phyloP scores from a whole-genome alignment of 2,329 filamentous ascomycete species.

The Neonectria hederae region DNA sequence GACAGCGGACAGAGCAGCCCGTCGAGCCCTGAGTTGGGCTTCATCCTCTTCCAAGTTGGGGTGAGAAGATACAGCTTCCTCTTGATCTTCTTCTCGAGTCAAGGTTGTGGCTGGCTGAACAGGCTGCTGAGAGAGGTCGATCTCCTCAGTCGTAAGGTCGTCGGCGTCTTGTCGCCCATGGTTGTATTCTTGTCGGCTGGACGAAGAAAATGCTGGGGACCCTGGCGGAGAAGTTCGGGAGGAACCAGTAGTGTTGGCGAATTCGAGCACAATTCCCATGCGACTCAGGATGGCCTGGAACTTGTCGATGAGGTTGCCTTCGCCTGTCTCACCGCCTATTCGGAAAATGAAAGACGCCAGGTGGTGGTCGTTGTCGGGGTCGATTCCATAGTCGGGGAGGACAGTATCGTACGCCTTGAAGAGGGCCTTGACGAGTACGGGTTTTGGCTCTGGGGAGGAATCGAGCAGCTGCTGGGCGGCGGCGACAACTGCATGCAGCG shows the following conservation, averaged over 20 bases:
- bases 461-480: slow-evolving; percentile 73
- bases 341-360: slow-evolving; percentile 83
- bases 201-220: slow-evolving; percentile 36
- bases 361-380: slow-evolving; percentile 77
- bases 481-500: slow-evolving; percentile 80
- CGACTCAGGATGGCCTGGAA: slow-evolving; percentile 74
- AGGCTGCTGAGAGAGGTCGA: slow-evolving; percentile 9
- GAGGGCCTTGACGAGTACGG: slow-evolving; percentile 77
- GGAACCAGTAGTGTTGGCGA: slow-evolving; percentile 51
- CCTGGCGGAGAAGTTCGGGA: slow-evolving; percentile 34
- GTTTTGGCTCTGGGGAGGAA: slow-evolving; percentile 66
- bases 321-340: slow-evolving; percentile 72
- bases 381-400: slow-evolving; percentile 74
- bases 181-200: slow-evolving; percentile 31
- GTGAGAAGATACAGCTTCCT: slow-evolving; percentile 14
- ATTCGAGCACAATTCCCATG: slow-evolving; percentile 77
- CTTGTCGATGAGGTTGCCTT: slow-evolving; percentile 70
- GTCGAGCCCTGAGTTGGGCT: slow-evolving; percentile 24
- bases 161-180: slow-evolving; percentile 6
- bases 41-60: slow-evolving; percentile 28
- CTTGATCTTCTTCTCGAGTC: slow-evolving; percentile 8
- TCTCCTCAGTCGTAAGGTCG: slow-evolving; percentile 13
- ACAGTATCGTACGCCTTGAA: slow-evolving; percentile 84
- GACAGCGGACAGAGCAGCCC: slow-evolving; percentile 34
- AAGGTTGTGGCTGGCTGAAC: slow-evolving; percentile 13